Conservation (phyloP, 176 grass and related monocot species). For the Melocanna baccifera region DNA sequence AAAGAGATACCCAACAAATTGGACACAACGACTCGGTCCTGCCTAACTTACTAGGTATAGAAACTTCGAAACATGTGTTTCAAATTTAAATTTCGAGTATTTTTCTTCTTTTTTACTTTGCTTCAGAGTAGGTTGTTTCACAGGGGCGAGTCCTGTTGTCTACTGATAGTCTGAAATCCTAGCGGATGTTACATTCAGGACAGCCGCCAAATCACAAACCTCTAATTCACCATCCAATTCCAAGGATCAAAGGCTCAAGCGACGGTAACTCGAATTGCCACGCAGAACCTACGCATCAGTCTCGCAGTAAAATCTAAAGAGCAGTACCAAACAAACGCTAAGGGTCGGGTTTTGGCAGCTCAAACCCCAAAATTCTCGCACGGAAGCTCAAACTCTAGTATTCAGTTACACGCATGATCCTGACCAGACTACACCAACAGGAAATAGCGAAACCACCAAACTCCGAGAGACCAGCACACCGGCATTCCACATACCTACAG, state of each 20-base stretch:
- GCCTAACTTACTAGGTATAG: neutral
- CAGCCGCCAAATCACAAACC: neutral
- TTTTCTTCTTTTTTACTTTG: neutral
- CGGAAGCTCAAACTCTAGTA: neutral
- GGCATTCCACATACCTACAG: constrained; percentile 28
- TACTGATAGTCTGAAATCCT: neutral
- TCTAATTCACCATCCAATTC: neutral
- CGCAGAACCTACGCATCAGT: neutral
- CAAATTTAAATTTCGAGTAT: neutral
- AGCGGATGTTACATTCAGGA: neutral
- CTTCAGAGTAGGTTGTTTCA: neutral
- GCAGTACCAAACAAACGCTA: neutral
- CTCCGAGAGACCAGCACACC: neutral
- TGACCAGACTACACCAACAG: neutral
- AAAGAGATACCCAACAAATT: neutral
- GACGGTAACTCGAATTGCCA: neutral
- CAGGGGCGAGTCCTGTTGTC: neutral
- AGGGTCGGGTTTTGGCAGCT: constrained; percentile 7
- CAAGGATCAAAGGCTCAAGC: neutral
- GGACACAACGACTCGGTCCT: neutral
- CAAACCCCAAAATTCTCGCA: neutral
- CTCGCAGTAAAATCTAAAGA: neutral
- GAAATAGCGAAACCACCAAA: constrained; percentile 6
- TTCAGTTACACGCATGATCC: neutral
- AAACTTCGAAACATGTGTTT: neutral